phyloP scores from a whole-genome alignment of 345 rosid species.

The Fremontodendron californicum region DNA sequence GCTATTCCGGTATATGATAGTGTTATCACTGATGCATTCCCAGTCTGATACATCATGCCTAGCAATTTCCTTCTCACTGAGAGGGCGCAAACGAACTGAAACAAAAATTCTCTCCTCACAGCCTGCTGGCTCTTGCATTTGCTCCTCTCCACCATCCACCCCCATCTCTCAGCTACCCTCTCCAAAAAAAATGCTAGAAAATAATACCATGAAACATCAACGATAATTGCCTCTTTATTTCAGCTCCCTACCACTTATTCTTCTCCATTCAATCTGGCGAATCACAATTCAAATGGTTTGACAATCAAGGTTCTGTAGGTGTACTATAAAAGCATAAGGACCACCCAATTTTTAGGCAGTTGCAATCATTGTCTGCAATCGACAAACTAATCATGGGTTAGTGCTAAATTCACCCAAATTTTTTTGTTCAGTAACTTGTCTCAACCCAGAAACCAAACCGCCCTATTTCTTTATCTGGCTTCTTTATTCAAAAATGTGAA shows the following conservation, averaged over 20 bases:
- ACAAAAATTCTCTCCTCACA: conserved; percentile 67
- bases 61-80: conserved; percentile 72
- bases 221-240: not conserved
- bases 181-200: conserved; percentile 8
- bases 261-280: conserved; percentile 15
- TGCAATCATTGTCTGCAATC: conserved; percentile 31
- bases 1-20: conserved; percentile 63
- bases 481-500: conserved; percentile 19
- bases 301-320: conserved; percentile 19
- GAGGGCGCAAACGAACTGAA: conserved; percentile 83
- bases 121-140: conserved; percentile 38
- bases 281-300: conserved; percentile 1
- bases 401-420: conserved; percentile 30
- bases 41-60: conserved; percentile 78
- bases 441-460: conserved; percentile 22
- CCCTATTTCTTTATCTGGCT: conserved; percentile 21
- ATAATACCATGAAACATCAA: conserved; percentile 10
- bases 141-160: conserved; percentile 48
- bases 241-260: conserved; percentile 21
- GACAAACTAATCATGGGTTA: conserved; percentile 44
- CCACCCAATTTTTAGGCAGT: conserved; percentile 28
- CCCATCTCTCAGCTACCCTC: conserved; percentile 41
- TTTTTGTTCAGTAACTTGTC: conserved; percentile 32
- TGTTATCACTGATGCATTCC: conserved; percentile 78
- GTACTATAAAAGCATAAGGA: conserved; percentile 27